These are phyloP conservation scores for Coleophoma crateriformis DNA, from an alignment of 2,329 filamentous ascomycete genomes.

Conservation along the genomic window DNA sequence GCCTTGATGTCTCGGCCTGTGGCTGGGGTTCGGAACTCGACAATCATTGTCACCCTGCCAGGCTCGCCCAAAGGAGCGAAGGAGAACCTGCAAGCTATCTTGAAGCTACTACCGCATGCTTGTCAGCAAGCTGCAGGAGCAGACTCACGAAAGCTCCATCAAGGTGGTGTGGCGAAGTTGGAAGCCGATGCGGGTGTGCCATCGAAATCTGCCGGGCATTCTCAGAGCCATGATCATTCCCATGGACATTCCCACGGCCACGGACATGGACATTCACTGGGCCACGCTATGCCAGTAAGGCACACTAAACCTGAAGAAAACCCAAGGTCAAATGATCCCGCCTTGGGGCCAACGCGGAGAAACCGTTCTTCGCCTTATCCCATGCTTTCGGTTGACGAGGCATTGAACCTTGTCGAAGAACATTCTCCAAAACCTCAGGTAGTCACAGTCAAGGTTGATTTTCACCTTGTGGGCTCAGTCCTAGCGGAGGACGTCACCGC, in stretches of 20 bases:
- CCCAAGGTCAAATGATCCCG: conserved; percentile 54
- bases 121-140: conserved; percentile 81
- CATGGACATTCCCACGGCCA: conserved; percentile 38
- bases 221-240: background rate
- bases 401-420: conserved; percentile 65
- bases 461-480: conserved; percentile 66
- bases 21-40: conserved; percentile 76
- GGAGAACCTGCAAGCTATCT: conserved; percentile 83
- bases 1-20: conserved; percentile 95
- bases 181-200: conserved; percentile 73
- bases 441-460: conserved; percentile 54
- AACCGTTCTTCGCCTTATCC: conserved; percentile 86
- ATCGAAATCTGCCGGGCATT: conserved; percentile 8
- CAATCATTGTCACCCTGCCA: conserved; percentile 82
- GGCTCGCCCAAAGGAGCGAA: conserved; percentile 93
- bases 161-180: conserved; percentile 75
- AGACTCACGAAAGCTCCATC: conserved; percentile 74
- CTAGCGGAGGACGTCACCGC: conserved; percentile 80
- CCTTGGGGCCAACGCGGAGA: conserved; percentile 59
- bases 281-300: conserved; percentile 57
- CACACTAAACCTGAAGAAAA: conserved; percentile 63
- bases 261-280: conserved; percentile 55
- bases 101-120: conserved; percentile 93
- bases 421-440: conserved; percentile 62
- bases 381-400: conserved; percentile 82